A percentile compares a stretch with the other conserved stretches of the same genome.
Conservation (phyloP, 805 yeast species). For the Brettanomyces bruxellensis region DNA sequence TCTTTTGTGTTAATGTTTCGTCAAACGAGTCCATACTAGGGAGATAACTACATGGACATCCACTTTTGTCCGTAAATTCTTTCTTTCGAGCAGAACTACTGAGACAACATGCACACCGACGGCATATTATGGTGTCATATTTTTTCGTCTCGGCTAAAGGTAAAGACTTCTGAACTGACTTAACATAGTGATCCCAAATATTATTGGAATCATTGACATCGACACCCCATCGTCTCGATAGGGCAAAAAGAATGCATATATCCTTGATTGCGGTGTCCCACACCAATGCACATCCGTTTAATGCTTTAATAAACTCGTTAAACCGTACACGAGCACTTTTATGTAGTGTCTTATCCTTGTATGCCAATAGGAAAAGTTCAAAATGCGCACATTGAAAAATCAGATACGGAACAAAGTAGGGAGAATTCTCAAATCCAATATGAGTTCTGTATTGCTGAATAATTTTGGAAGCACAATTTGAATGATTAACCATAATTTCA, state of each 20-base stretch:
- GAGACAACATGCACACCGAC: no score
- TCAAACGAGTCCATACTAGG: no score
- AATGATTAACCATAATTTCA: conserved; percentile 16
- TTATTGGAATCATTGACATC: background rate
- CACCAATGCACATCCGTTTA: conserved; percentile 15
- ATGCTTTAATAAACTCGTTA: conserved; percentile 14
- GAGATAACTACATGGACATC: no score
- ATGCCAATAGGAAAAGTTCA: conserved; percentile 23
- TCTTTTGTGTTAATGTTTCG: no score
- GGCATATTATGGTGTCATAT: no score
- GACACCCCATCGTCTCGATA: conserved; percentile 22
- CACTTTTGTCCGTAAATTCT: no score
- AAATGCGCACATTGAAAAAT: conserved; percentile 25
- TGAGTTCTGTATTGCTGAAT: conserved; percentile 10
- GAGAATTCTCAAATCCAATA: conserved; percentile 13
- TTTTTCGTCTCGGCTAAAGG: no score
- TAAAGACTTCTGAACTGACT: no score
- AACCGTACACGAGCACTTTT: conserved; percentile 13
- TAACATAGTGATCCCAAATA: no score
- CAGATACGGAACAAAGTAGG: conserved; percentile 25
- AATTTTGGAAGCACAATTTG: conserved; percentile 16
- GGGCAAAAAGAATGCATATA: conserved; percentile 15
- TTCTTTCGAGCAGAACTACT: no score
- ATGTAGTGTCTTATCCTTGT: conserved; percentile 15
- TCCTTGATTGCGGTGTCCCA: conserved; percentile 26